Evolutionary conservation across 805 yeast species (phyloP), one percentile per base, ranked within the genome.

Genomic region (Nematodospora valgi): DNA sequence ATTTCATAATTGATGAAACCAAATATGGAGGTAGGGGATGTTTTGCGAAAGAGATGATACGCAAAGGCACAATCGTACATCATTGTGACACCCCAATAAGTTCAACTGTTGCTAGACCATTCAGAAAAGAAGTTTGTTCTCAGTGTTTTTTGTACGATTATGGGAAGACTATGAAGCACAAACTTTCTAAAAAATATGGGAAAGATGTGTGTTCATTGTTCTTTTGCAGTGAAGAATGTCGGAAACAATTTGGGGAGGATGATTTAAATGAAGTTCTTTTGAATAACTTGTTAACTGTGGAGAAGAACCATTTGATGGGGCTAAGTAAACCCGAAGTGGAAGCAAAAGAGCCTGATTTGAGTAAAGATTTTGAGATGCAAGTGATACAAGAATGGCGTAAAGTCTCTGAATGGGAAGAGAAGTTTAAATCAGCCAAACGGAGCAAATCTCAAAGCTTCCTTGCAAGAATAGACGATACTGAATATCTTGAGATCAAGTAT

Each of bases 61-160:
- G 65, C 10, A 46, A 51, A 22, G 74, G 64, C 6, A 64, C 75
- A 1, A 45, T 51, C 1, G 55, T 80, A 4, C 56, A 73, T 25
- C 38, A 30, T 6, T 69, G 74, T 12, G 40, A 48, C 3, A 37
- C 51, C 2, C 78, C 80, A 0, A 52, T 76, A 25, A 71, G 81
- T 7, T 58, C 68, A 11, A 62, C 75, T 1, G 62, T 80, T 3
- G 53, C 65, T 12, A 62, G 68, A 39, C 78, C 76, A 4, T 80
- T 77, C 51, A 68, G 74, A 32, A 79, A 78, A 43, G 86, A 80
- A 46, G 82, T 76, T 2, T 80, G 87, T 49, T 62, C 71, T 6
- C 46, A 50, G 40, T 80, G 87, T 44, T 76, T 67, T 47, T 35
- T 43, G 2, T 80, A 77, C 43, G 63, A 61, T 21, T 51, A 64